Evolutionary conservation across 176 grass and related monocot genomes (phyloP).

Genomic region (Rhynchospora breviuscula): DNA sequence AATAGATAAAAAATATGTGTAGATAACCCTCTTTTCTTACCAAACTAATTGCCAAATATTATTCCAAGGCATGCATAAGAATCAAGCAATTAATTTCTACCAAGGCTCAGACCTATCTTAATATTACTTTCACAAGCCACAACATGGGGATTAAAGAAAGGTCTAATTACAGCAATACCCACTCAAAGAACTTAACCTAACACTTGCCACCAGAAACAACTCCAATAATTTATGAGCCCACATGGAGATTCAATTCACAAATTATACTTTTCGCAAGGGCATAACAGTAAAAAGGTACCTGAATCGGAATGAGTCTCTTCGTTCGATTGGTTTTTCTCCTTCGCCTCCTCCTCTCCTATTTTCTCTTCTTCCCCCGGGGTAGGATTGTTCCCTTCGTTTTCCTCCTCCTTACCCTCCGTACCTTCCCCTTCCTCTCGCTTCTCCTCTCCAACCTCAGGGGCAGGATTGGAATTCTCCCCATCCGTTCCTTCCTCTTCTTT

Average conservation of each 20-base stretch:
- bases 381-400: neutral
- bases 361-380: neutral
- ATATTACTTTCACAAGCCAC: neutral
- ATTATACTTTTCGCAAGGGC: constrained; percentile 1
- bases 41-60: neutral
- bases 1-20: neutral
- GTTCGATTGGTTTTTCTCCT: neutral
- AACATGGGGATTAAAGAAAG: neutral
- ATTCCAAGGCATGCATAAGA: neutral
- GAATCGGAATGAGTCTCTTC: constrained; percentile 11
- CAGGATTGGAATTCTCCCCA: neutral
- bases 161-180: neutral
- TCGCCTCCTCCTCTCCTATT: neutral
- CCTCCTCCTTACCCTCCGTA: neutral
- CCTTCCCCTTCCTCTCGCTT: constrained; percentile 1
- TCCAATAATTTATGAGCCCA: neutral
- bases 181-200: neutral
- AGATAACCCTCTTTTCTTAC: neutral
- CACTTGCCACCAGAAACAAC: neutral
- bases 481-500: constrained; percentile 14
- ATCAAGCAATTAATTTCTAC: neutral
- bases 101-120: neutral
- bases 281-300: constrained; percentile 15
- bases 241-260: neutral
- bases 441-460: neutral